Conservation (phyloP, 2,329 filamentous ascomycete species). For the Colletotrichum scovillei region DNA sequence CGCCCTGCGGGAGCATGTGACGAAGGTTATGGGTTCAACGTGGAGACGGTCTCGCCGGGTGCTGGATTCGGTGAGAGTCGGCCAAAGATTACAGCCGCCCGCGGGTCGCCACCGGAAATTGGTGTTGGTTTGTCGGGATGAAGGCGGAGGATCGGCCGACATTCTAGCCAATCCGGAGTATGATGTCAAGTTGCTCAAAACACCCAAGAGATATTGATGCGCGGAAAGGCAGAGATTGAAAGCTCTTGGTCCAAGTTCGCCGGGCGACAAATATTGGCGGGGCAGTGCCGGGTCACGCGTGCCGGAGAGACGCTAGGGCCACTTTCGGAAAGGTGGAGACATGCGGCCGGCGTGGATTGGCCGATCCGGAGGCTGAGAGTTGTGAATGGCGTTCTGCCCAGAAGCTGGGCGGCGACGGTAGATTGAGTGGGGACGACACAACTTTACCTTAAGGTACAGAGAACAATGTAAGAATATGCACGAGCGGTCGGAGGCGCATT, state of each 20-base stretch:
- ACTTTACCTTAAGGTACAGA: too few relatives aligned
- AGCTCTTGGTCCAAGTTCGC: neutral
- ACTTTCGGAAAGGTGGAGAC: conserved; percentile 16
- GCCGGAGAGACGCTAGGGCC: conserved; percentile 25
- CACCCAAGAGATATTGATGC: neutral
- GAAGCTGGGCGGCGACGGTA: conserved; percentile 27
- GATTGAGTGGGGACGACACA: conserved; percentile 3
- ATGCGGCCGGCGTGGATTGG: conserved; percentile 19
- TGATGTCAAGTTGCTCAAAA: conserved; percentile 12
- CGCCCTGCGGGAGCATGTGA: neutral
- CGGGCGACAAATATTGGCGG: conserved; percentile 24
- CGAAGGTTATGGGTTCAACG: neutral
- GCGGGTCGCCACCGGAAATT: neutral
- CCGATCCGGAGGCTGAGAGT: conserved; percentile 23
- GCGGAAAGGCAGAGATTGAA: neutral
- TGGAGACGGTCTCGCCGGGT: conserved; percentile 13
- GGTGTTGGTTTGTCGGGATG: neutral
- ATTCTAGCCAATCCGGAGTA: neutral
- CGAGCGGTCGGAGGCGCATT: conserved; percentile 20
- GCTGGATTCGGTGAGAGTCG: neutral
- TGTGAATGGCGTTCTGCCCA: conserved; percentile 10
- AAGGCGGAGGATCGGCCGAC: neutral
- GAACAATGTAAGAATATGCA: neutral
- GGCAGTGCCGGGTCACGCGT: conserved; percentile 32
- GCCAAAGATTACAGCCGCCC: neutral